Conservation (phyloP, 768 basidiomycete genomes). For the Albatrellus ellisii region DNA sequence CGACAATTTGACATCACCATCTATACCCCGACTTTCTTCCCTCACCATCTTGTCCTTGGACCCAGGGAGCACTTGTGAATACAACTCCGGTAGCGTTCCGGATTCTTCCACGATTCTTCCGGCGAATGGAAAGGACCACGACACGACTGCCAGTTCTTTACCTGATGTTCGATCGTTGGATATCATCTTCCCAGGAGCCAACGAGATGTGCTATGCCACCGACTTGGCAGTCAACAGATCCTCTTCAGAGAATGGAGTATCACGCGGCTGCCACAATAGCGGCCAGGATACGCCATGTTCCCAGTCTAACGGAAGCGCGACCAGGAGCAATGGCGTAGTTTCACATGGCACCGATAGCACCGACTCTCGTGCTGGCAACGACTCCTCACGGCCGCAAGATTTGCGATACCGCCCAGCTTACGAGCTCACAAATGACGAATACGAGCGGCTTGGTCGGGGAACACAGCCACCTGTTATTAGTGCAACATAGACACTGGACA, state of each 20-base stretch:
- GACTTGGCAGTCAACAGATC: background rate
- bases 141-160: slow-evolving; percentile 3
- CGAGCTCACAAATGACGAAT: slow-evolving; percentile 52
- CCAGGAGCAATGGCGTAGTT: background rate
- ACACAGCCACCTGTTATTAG: slow-evolving; percentile 7
- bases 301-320: background rate
- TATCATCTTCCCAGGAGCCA: background rate
- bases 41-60: background rate
- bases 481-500: too few relatives aligned
- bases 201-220: background rate
- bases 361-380: background rate
- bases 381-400: slow-evolving; percentile 12
- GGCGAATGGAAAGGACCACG: background rate
- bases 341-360: background rate
- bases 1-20: background rate
- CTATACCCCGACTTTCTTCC: background rate
- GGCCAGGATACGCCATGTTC: background rate
- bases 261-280: background rate
- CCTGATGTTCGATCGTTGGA: slow-evolving; percentile 4
- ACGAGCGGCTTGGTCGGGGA: slow-evolving; percentile 12
- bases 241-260: background rate
- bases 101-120: background rate
- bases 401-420: slow-evolving; percentile 64
- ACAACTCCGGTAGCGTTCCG: too few relatives aligned
- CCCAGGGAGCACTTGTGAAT: background rate